phyloP scores from a whole-genome alignment of 805 yeast species.

The Candida sphagnicola region DNA sequence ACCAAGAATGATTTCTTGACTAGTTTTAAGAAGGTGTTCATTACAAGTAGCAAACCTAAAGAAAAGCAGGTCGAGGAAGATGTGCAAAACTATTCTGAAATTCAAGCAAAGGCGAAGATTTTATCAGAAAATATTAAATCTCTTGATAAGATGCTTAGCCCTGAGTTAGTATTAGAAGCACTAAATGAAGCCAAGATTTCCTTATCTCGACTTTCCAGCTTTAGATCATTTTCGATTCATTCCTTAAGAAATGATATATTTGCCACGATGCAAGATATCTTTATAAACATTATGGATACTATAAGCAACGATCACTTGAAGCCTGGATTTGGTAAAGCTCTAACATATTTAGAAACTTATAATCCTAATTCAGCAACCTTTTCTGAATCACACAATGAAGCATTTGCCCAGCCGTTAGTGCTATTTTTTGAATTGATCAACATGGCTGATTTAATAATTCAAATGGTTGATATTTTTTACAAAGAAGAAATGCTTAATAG shows the following conservation, averaged over 20 bases:
- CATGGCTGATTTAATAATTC: slow-evolving; percentile 87
- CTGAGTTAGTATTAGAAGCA: slow-evolving; percentile 72
- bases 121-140: slow-evolving; percentile 71
- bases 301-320: slow-evolving; percentile 74
- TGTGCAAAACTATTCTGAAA: slow-evolving; percentile 49
- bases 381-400: slow-evolving; percentile 21
- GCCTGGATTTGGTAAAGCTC: slow-evolving; percentile 81
- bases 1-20: slow-evolving; percentile 57
- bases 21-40: slow-evolving; percentile 63
- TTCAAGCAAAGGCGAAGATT: slow-evolving; percentile 78
- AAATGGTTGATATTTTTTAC: slow-evolving; percentile 87
- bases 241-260: slow-evolving; percentile 29
- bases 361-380: slow-evolving; percentile 48
- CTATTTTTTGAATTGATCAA: slow-evolving; percentile 88
- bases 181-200: slow-evolving; percentile 65
- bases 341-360: slow-evolving; percentile 63
- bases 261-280: slow-evolving; percentile 54
- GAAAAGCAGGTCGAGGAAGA: slow-evolving; percentile 11
- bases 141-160: slow-evolving; percentile 70
- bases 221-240: slow-evolving; percentile 31
- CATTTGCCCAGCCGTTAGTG: slow-evolving; percentile 75
- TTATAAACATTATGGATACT: slow-evolving; percentile 58
- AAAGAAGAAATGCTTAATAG: slow-evolving; percentile 70
- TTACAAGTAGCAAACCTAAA: slow-evolving; percentile 21
- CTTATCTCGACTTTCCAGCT: slow-evolving; percentile 51